Base-by-base conservation (phyloP, 176 grass and related monocot species). In the Luzula sylvatica region DNA sequence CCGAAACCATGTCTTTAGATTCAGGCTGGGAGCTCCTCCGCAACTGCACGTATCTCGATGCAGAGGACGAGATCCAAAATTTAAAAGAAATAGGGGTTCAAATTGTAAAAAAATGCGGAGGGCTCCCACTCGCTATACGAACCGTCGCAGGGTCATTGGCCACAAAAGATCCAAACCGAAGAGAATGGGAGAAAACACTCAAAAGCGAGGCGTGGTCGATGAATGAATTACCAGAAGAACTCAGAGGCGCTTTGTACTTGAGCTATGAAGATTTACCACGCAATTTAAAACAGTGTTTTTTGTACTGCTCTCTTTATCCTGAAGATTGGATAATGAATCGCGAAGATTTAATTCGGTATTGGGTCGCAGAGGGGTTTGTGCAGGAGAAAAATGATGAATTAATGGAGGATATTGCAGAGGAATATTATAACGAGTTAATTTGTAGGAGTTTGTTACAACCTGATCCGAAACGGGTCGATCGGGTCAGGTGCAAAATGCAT, bases 91-190 rank as follows among this genome's bases (percentile, higher is more conserved):
- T 66, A 42, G 75, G 66, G 5, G 15, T 50, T 14, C 14, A 78
- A 22, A 78, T 78, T 30, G 52, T 71, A 2, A 8, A 23, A 13
- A 78, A 38, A 23, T 78, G 75, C 16, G 58, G 56, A 13, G 29
- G 51, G 0, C 75, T 78, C 6, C 67, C 75, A 42, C 75, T 71
- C n/a, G 67, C 67, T 15, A 71, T 78, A 2, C 55, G 42, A 21
- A 12, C 44, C 2, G 56, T 21, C 22, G 57, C 42, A 30, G 30
- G 75, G 17, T 27, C 57, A 16, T 23, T 78, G 17, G 15, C 22
- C 19, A 44, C 29, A 1, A 65, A 57, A 41, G 51, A 65, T 1
- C 18, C 5, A n/a, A 66, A 12, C 3, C 11, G 15, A 27, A 71
- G 46, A 18, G 28, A 59, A 7, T 78, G 75, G 67, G 35, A 22